Base-by-base conservation (phyloP, 2,329 filamentous ascomycete species). In the Cercospora canescens region DNA sequence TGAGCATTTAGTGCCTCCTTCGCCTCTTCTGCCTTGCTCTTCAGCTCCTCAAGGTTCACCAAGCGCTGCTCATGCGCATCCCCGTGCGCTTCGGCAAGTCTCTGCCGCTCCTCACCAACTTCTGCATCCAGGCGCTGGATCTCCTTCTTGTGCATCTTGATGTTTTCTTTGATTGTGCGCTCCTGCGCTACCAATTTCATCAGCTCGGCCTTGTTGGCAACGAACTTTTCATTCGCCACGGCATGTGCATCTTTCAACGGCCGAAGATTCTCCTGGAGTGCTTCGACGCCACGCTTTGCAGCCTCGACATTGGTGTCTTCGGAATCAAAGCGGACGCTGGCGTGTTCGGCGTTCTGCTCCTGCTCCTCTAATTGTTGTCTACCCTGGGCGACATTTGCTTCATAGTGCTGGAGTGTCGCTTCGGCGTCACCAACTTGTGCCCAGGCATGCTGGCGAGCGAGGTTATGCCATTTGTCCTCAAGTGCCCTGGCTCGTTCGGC, bases 371-470 rank as follows among this genome's bases (percentile, higher is more conserved):
- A 85, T 56, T 83, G 82, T 14, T 81, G 78, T 9, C 83, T 78
- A 1, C 78, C 74, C 37, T 68, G 56, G 6, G 62, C 66, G 2
- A 83, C 70, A 16, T 76, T 72, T 3, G 62, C 45, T 1, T 78
- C 70, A 4, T 70, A 71, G 6, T 73, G 64, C 6, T 70, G 72
- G 6, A 82, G 66, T 9, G 65, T 63, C 45, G 71, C 58, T 78
- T 98, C 94, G 76, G 91, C 85, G 63, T 92, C 88, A 57, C 89
- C 86, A 1, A 98, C 93, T 74, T 96, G 92, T 26, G 88, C 87
- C 95, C 95, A 99, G n/a, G 91, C 89, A 68, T 92, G 82, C 79
- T 96, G 90, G 18, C 86, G 83, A 50, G 84, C 81, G 52, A 91
- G 82, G 65, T 87, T 87, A 21, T 84, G 81, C 37, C 35, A 39